Base-by-base conservation (phyloP, 2,329 filamentous ascomycete genomes). In the Mycosphaerella sp. region DNA sequence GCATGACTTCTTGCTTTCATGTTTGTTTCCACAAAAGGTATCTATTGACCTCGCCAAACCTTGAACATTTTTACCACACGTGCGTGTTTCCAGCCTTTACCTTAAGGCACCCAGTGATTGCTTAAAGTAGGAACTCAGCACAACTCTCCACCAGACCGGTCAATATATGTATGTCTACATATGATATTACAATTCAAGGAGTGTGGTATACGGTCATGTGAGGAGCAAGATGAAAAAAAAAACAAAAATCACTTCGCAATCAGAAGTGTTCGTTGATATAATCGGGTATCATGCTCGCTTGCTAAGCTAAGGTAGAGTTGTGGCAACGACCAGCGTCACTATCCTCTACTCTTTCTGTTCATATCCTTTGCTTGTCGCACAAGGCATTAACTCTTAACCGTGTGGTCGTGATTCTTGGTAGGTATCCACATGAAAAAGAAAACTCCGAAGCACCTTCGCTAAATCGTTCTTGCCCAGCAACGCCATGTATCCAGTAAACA, bases 381-480 rank as follows among this genome's bases (percentile, higher is more conserved):
- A 28, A 16, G 6, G 35, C 36, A 17, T 28, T 35, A 10, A 16
- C 43, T 16, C 27, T 8, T 18, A 35, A 39, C 44, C 34, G 35
- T 37, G 13, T 39, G 27, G 25, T 16, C 34, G 30, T 10, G 12
- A 13, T 21, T 28, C 44, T 21, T 39, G 37, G 34, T 35, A 32
- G 4, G 1, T 28, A 4, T 28, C 14, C n/a, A 27, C 13, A 16
- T 10, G 30, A 28, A 46, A 46, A 35, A 18, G 30, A 27, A 39
- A 46, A 39, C 44, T 28, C 44, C 44, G 3, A 2, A 37, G 17
- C 43, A 45, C 44, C 44, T 16, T 27, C 44, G 44, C 44, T 39
- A 34, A 45, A 1, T 27, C 6, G 3, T 12, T 16, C 17, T 6
- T 6, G 18, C 18, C 10, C n/a, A 14, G 27, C 16, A 18, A 17